Evolutionary conservation across 1,284 basidiomycete genomes (phyloP), one percentile per base, ranked within the genome.

Genomic region (Exobasidium cylindrosporum): DNA sequence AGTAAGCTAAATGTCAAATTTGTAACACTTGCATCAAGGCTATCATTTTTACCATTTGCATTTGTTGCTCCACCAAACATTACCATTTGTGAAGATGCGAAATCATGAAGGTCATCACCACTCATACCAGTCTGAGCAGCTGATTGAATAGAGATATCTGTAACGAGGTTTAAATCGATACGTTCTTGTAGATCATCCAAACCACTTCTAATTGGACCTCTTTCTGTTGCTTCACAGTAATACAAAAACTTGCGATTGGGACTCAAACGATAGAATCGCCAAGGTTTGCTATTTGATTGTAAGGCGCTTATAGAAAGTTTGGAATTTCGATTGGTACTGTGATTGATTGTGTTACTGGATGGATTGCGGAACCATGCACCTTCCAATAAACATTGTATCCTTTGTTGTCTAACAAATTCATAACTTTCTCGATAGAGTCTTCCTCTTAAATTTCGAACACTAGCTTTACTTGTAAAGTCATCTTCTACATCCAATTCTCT

Each of bases 401-500:
- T 85, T 81, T 97, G 94, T 77, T 91, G 89, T 30, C 89, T 85
- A 29, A 97, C 88, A 73, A 96, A 95, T 74, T 95, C 92, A 73
- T 88, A 92, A 14, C 91, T 93, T 77, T 97, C 94, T 70, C 88
- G 89, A 82, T 91, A 90, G 43, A 97, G 84, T 73, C 91, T 90
- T 29, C 88, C 88, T 44, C 91, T 86, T 59, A 97, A 82, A 78
- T 91, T 92, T n/a, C 69, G 58, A 54, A 77, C 69, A 43, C 71
- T 67, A 2, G 72, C 57, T 46, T 74, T 72, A 31, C 62, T 60
- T 45, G 65, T 64, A 54, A 67, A 82, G 77, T 95, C 92, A 79
- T 97, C 92, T 76, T 96, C 92, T 58, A 88, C 84, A 74, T 95
- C 94, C 17, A 96, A 84, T 80, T 96, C 89, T 77, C 90, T 88